Evolutionary conservation across 495 filamentous ascomycete genomes (phyloP), one percentile per base, ranked within the genome.

Genomic region (Parmelia sp.): DNA sequence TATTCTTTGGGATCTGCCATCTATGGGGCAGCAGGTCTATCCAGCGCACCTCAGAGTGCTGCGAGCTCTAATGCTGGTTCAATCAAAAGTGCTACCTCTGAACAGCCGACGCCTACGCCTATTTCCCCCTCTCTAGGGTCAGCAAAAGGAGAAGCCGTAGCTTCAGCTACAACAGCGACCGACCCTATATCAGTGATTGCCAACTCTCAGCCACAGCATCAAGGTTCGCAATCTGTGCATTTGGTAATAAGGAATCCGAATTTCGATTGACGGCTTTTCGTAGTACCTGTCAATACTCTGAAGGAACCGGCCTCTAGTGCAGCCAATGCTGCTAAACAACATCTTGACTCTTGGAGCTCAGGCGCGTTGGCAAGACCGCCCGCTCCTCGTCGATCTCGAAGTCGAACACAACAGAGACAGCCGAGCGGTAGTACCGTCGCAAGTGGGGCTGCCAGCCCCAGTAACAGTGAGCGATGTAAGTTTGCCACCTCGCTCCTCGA

Each of bases 371-470:
- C 69, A 58, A 45, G 69, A 25, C 71, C 70, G 21, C 60, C 60
- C 27, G 68, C 67, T 59, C 69, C 79, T 29, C 79, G 79, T 55
- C 81, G 85, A 65, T 91, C 89, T 42, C 82, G 90, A 36, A 92
- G 89, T 71, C 83, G 88, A 57, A 85, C 86, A 19, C 85, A 71
- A 37, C 62, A 87, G 68, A 80, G 90, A 64, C 81, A 90, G 66
- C 82, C 91, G 60, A 92, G 89, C 72, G 86, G 84, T 27, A 92
- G 89, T 70, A 91, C 87, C 63, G 86, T 76, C 33, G 82, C 86
- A 45, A 92, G 89, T 74, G 92, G 85, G 42, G 70, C 69, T n/a
- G 76, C 78, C n/a, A 81, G 75, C 66, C 70, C 70, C 14, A 71
- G 65, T 23, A 70, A 63, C 44, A 71, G 70, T 59, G 70, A 71